phyloP scores from a whole-genome alignment of 257 asterid species.

The Petunia axillaris region DNA sequence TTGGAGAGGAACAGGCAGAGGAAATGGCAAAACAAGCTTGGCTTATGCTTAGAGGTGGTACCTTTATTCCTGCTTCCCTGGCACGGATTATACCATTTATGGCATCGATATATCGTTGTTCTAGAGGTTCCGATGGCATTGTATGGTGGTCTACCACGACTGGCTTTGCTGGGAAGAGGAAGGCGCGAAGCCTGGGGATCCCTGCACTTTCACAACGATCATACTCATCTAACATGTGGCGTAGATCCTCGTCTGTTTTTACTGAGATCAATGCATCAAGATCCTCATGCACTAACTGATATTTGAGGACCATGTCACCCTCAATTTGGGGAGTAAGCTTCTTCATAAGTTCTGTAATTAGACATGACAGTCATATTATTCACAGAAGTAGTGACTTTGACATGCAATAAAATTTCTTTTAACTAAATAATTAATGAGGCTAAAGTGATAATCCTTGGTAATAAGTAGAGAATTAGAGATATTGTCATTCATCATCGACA shows the following conservation, averaged over 20 bases:
- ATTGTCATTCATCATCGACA: not conserved
- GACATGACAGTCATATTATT: not conserved
- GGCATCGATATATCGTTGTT: conserved; percentile 77
- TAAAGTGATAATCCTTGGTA: not conserved
- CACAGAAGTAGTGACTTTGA: not conserved
- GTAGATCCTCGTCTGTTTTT: conserved; percentile 74
- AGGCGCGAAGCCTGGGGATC: conserved; percentile 60
- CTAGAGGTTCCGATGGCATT: conserved; percentile 42
- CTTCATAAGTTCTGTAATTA: conserved; percentile 70
- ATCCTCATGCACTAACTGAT: conserved; percentile 75
- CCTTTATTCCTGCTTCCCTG: conserved; percentile 27
- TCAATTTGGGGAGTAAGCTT: conserved; percentile 62
- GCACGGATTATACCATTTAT: conserved; percentile 58
- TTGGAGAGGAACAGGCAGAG: conserved; percentile 62
- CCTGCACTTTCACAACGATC: conserved; percentile 51
- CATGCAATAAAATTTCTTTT: not conserved
- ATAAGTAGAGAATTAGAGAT: not conserved
- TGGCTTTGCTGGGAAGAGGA: conserved; percentile 66
- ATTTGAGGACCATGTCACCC: conserved; percentile 76
- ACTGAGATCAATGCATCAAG: conserved; percentile 81
- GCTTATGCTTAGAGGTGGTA: conserved; percentile 35
- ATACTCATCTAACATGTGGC: conserved; percentile 75
- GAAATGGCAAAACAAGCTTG: conserved; percentile 41
- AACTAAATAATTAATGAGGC: not conserved
- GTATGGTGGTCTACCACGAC: conserved; percentile 39